Percentiles rank a stretch among this genome's conserved stretches.
Evolutionary conservation across 768 basidiomycete genomes (phyloP).

Genomic region (Suillus subaureus): DNA sequence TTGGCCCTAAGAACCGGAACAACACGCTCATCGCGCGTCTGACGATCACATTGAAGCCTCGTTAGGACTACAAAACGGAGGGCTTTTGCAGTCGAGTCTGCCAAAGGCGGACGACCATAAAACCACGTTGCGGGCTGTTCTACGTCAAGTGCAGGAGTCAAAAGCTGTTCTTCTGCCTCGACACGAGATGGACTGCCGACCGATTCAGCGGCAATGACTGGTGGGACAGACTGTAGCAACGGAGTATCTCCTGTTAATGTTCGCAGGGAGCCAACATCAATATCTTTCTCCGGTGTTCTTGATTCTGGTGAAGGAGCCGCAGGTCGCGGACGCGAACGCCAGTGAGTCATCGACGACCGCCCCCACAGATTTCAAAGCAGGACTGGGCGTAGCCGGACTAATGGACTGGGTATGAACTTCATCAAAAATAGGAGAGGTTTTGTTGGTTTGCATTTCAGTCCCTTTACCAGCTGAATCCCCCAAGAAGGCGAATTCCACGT

Average conservation of each 20-base stretch:
- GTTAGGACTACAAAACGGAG: conserved; percentile 65
- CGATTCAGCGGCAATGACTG: conserved; percentile 12
- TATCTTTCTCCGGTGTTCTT: conserved; percentile 19
- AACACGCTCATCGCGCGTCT: conserved; percentile 63
- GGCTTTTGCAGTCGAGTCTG: conserved; percentile 56
- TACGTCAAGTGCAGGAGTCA: conserved; percentile 5
- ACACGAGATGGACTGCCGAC: conserved; percentile 23
- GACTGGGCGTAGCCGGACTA: background rate
- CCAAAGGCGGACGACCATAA: conserved; percentile 11
- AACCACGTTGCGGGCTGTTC: conserved; percentile 6
- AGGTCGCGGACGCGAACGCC: conserved; percentile 18
- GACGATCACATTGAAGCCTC: conserved; percentile 58
- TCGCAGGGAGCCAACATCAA: conserved; percentile 13
- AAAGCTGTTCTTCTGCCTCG: conserved; percentile 17
- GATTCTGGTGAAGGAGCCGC: conserved; percentile 15
- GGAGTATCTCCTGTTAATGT: conserved; percentile 6
- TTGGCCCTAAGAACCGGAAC: conserved; percentile 67
- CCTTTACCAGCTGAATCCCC: background rate
- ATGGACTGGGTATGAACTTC: background rate
- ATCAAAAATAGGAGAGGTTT: background rate
- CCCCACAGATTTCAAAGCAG: conserved; percentile 1
- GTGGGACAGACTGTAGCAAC: conserved; percentile 14
- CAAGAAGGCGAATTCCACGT: background rate
- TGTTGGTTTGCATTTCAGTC: conserved; percentile 1
- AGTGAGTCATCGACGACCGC: conserved; percentile 1